Evolutionary conservation across 1,284 basidiomycete species (phyloP), one percentile per base, ranked within the genome.

Genomic region (Neotropicomus parvogracilis): DNA sequence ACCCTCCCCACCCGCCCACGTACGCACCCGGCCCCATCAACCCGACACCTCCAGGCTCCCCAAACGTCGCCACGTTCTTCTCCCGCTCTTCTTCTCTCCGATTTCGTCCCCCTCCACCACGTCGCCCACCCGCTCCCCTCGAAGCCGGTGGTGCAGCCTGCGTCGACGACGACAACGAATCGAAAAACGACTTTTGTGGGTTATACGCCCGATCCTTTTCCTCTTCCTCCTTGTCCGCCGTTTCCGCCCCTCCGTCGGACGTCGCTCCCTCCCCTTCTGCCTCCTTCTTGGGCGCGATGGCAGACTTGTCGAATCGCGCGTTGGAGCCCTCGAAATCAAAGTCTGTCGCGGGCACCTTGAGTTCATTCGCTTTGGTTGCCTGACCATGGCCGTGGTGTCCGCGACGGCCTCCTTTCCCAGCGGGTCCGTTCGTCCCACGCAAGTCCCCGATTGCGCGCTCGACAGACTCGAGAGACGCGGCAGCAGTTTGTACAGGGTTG

Each of bases 51-150:
- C 86, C 86, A 6, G 87, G 82, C 63, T 89, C 88, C 5, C 87
- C 87, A 72, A 90, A 90, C 12, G 87, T 90, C 28, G 84, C 84
- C 7, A 90, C 78, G 58, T 90, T 90, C 66, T 78, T 78, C 65
- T 87, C 85, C 50, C 86, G 69, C 62, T 89, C 87, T 58, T 89
- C 87, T 57, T 89, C 87, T 40, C 87, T 66, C 54, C 86, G 75
- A 57, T 81, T 86, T 45, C 81, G 71, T 1, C 80, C 83, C 11
- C 67, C 73, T 19, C 70, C 75, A 12, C 77, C 75, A 8, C 77
- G 70, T 19, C 81, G 68, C 2, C 80, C 69, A 24, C 73, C 64
- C 10, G 71, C 64, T 11, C 75, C 66, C 20, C 75, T 67, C 29
- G 71, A 63, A 2, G 71, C 63, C 19, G 68, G 67, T 6, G 57